Percentiles rank a stretch among this genome's conserved stretches.
These are phyloP conservation scores for Linum lewisii DNA, from an alignment of 345 rosid genomes.

Conservation along the genomic window DNA sequence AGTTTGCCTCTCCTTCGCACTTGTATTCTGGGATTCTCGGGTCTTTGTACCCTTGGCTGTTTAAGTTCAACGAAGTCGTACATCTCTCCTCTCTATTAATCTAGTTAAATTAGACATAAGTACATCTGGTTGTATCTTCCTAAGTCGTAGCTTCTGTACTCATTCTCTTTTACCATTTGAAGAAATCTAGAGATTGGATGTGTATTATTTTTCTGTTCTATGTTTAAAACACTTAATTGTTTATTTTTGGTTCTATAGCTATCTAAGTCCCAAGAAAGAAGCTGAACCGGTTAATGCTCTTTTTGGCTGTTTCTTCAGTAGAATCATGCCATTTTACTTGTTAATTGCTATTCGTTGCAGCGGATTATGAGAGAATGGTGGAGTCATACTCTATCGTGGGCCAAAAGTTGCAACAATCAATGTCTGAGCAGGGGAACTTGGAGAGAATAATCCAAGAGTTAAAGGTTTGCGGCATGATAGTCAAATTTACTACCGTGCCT, in stretches of 20 bases:
- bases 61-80: no score
- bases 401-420: conserved; percentile 63
- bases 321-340: not conserved
- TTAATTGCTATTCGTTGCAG: conserved; percentile 34
- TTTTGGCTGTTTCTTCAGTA: not conserved
- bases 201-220: no score
- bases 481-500: conserved; percentile 9
- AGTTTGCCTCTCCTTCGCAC: not conserved
- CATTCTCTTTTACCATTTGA: no score
- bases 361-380: conserved; percentile 77
- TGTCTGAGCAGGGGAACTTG: conserved; percentile 54
- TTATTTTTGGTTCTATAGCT: not conserved
- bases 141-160: no score
- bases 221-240: not conserved
- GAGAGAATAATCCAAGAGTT: conserved; percentile 66
- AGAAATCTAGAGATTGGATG: no score
- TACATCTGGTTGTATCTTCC: no score
- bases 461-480: conserved; percentile 41
- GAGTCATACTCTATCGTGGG: conserved; percentile 68
- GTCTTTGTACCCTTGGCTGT: no score
- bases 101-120: no score
- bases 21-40: no score
- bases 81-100: no score
- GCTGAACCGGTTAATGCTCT: conserved; percentile 1
- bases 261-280: not conserved